Base-by-base conservation (phyloP, 2,329 filamentous ascomycete species). In the Blumeria graminis region DNA sequence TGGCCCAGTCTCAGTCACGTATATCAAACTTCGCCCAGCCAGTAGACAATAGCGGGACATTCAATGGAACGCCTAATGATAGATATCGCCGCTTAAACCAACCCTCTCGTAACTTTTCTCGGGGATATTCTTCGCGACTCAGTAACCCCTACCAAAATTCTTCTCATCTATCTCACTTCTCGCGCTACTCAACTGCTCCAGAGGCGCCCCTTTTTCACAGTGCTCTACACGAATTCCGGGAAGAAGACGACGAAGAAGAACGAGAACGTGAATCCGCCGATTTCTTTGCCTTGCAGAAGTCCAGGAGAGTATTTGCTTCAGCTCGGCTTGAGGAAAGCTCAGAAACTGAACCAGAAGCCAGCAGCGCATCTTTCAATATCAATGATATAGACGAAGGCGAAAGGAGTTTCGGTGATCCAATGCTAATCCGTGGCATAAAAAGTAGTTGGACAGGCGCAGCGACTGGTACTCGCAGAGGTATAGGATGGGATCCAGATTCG, bases 181-280 rank as follows among this genome's bases (percentile, higher is more conserved):
- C 86, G 10, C 78, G 88, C 55, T 81, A 84, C 59, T 77, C 83
- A 4, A 74, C 79, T 48, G 74, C 74, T 18, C 82, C 86, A 57
- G 85, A 88, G 62, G 89, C 90, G 9, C 92, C 92, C 56, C 74
- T 98, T n/a, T 96, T 98, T 68, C 88, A 92, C 69, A 94, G 87
- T 65, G 82, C 86, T 4, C 78, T 88, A 14, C 88, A 94, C 67
- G 87, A 93, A 65, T 92, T 93, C 61, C 81, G 84, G 59, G 89
- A 95, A 69, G 86, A 93, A 65, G 89, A 95, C 60, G 90, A 96
- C 59, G 89, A 92, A 67, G 84, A 86, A 63, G 88, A 94, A 69
- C 82, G 86, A 63, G 86, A 93, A 63, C 75, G 88, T 56, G 90
- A 96, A 66, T 86, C 90, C 36, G 88, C 88, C n/a, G 92, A 96